A percentile compares a stretch with the other conserved stretches of the same genome.
These are phyloP conservation scores for Pichia nakasei DNA, from an alignment of 805 yeast species.

Conservation along the genomic window DNA sequence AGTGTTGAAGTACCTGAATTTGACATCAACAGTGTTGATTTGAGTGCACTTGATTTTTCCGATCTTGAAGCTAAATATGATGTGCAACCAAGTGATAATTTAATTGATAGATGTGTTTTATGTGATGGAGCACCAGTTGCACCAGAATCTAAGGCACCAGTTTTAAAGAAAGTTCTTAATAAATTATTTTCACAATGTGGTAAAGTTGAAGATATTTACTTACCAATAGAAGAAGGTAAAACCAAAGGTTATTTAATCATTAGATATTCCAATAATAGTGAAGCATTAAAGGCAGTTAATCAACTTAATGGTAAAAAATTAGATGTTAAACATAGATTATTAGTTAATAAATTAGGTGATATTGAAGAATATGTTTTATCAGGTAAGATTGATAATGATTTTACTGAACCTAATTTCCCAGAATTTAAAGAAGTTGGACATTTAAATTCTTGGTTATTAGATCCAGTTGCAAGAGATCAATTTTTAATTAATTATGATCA, in stretches of 20 bases:
- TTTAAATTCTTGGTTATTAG: constrained; percentile 86
- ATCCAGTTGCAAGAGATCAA: constrained; percentile 85
- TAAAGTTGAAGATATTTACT: constrained; percentile 64
- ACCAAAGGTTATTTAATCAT: constrained; percentile 84
- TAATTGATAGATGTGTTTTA: constrained; percentile 65
- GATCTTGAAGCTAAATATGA: constrained; percentile 75
- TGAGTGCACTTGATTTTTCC: constrained; percentile 62
- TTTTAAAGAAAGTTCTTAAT: constrained; percentile 73
- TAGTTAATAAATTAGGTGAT: constrained; percentile 74
- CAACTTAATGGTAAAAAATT: constrained; percentile 81
- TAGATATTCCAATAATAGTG: constrained; percentile 59
- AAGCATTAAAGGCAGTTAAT: constrained; percentile 72
- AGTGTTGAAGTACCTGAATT: constrained; percentile 21
- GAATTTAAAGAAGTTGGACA: constrained; percentile 71
- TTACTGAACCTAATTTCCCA: constrained; percentile 63
- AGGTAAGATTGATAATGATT: constrained; percentile 52
- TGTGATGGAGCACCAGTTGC: constrained; percentile 96
- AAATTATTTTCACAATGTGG: constrained; percentile 77
- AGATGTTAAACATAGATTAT: constrained; percentile 86
- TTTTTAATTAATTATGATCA: constrained; percentile 72
- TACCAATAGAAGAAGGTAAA: constrained; percentile 74
- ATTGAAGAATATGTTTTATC: constrained; percentile 68
- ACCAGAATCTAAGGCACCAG: constrained; percentile 79
- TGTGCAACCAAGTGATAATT: constrained; percentile 46
- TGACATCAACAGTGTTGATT: constrained; percentile 36